Evolutionary conservation across 495 filamentous ascomycete genomes (phyloP).

Genomic region (Xylaria longipes): DNA sequence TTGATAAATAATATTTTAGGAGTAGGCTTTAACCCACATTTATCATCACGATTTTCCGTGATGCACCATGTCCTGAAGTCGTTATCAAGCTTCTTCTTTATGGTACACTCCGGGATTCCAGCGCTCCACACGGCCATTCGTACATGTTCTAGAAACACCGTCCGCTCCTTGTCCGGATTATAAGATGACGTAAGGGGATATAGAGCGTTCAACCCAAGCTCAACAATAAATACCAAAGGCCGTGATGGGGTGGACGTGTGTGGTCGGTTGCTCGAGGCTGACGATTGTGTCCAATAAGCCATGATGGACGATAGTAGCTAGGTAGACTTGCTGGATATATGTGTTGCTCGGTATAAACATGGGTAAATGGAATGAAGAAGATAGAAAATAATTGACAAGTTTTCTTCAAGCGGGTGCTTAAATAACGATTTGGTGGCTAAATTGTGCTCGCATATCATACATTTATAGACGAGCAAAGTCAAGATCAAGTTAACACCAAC

Average conservation of each 20-base stretch:
- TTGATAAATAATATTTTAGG: background rate
- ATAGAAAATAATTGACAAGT: background rate
- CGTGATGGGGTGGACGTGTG: background rate
- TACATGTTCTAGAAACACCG: background rate
- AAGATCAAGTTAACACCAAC: background rate
- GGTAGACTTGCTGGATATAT: background rate
- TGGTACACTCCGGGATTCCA: background rate
- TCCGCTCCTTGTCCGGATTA: background rate
- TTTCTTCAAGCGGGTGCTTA: background rate
- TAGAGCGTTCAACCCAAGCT: background rate
- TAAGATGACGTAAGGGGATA: background rate
- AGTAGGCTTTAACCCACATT: background rate
- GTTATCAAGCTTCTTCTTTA: background rate
- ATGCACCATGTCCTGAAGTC: slow-evolving; percentile 9
- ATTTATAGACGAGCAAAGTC: background rate
- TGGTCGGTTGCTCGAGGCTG: background rate
- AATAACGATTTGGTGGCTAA: background rate
- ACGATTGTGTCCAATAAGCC: background rate
- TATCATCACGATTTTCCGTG: background rate
- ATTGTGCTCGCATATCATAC: background rate
- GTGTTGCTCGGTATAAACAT: background rate
- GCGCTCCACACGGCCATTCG: background rate
- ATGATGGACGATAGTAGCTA: background rate
- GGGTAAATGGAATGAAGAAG: no score
- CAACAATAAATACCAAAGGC: background rate